Evolutionary conservation across 2,329 filamentous ascomycete species (phyloP), one percentile per base, ranked within the genome.

Genomic region (Sclerotinia subarctica): DNA sequence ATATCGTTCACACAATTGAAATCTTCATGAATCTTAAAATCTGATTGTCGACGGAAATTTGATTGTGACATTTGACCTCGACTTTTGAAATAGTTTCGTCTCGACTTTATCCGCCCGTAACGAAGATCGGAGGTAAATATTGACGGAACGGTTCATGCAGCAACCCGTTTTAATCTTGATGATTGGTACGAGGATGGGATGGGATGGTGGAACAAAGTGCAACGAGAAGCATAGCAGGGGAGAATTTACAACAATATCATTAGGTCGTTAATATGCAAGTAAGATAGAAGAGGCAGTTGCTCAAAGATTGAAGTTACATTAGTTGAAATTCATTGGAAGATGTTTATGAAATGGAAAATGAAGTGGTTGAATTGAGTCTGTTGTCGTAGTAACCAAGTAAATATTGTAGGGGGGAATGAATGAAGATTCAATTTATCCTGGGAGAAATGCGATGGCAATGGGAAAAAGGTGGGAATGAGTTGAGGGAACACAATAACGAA

Each of bases 21-120:
- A 64, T 77, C 76, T 42, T 77, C 74, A 66, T 77, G 74, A 53
- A 77, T 76, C 53, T 72, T 69, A 68, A 76, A 77, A 46, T 73
- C 71, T 38, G 70, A 58, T 24, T 60, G 69, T 47, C 56, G 65
- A 46, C 46, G 46, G 49, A 72, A 68, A 52, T 69, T 69, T 32
- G 71, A 63, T 68, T 73, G 75, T 49, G 69, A 59, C 73, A 75
- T 76, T 60, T 66, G 47, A 51, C 24, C 46, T 62, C 35, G 56
- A 62, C 24, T 52, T 11, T 26, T 65, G 15, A 38, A 24, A 3
- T 62, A 15, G 44, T 51, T 15, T 35, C 58, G 46, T 51, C 5
- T 21, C 49, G 29, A 29, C 29, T 29, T 2, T 62, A 26, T 3
- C 29, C 46, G 46, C 3, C 26, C 24, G n/a, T 62, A 62, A 13